Conservation (phyloP, 225 moss, liverwort and hornwort species). For the Asterella californica region DNA sequence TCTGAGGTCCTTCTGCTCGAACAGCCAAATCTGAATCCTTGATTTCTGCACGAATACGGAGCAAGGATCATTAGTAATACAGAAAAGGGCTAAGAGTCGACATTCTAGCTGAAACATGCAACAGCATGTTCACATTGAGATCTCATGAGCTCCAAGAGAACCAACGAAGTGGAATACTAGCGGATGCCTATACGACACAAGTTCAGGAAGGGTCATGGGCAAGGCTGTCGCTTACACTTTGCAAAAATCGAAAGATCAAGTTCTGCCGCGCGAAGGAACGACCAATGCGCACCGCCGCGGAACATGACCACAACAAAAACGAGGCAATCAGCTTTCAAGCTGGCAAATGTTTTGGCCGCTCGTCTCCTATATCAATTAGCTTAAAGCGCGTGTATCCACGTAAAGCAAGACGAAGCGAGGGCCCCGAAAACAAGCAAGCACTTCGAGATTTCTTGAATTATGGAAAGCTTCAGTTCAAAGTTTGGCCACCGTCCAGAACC, state of each 20-base stretch:
- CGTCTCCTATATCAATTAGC: background rate
- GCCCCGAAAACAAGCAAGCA: background rate
- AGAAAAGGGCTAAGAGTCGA: background rate
- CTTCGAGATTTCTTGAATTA: background rate
- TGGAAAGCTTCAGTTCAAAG: background rate
- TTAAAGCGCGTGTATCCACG: background rate
- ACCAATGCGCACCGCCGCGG: background rate
- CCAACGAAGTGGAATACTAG: background rate
- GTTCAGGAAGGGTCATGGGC: background rate
- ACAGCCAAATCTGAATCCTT: slow-evolving; percentile 57
- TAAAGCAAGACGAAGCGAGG: background rate
- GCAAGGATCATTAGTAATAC: background rate
- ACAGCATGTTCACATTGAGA: background rate
- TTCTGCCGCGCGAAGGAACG: slow-evolving; percentile 26
- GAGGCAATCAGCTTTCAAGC: background rate
- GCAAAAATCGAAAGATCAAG: slow-evolving; percentile 54
- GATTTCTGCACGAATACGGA: slow-evolving; percentile 41
- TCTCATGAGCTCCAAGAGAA: background rate
- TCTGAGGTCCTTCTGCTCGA: slow-evolving; percentile 52
- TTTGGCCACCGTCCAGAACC: background rate
- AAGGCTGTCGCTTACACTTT: slow-evolving; percentile 40
- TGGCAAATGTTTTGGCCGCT: background rate
- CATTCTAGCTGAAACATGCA: background rate
- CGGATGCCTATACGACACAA: background rate
- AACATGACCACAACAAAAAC: slow-evolving; percentile 4